These are phyloP conservation scores for Atkinsonella texensis DNA, from an alignment of 2,329 filamentous ascomycete genomes.

Conservation along the genomic window DNA sequence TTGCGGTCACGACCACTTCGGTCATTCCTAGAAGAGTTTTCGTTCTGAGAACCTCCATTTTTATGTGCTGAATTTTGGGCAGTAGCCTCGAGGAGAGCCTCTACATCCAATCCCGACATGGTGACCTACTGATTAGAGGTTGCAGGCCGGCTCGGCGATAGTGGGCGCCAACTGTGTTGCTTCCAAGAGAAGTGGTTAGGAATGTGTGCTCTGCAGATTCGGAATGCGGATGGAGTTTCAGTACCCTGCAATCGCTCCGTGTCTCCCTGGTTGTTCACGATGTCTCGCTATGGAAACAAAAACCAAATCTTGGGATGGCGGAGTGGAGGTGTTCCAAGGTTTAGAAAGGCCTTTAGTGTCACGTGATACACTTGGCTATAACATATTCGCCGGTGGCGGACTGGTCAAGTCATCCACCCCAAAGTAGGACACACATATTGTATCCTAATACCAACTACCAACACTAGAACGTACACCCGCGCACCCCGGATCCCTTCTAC, in stretches of 20 bases:
- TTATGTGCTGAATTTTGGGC: slow-evolving; percentile 48
- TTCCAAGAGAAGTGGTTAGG: not conserved
- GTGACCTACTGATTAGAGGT: slow-evolving; percentile 12
- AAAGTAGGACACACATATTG: no score
- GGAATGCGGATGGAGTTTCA: not conserved
- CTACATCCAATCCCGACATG: slow-evolving; percentile 57
- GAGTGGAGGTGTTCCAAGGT: not conserved
- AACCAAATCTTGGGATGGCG: not conserved
- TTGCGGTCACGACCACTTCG: slow-evolving; percentile 17
- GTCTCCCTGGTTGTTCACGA: not conserved
- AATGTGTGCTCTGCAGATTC: not conserved
- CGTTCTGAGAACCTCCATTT: slow-evolving; percentile 32
- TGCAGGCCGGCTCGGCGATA: not conserved
- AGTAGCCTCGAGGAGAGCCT: slow-evolving; percentile 80
- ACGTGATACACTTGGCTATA: not conserved
- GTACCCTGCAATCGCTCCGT: not conserved
- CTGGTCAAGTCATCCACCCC: not conserved
- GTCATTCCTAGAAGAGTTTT: slow-evolving; percentile 37
- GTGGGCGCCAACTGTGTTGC: not conserved
- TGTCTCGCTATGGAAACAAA: not conserved
- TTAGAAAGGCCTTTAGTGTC: not conserved
- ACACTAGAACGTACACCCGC: no score
- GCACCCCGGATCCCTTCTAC: no score
- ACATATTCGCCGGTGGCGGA: not conserved
- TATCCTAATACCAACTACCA: no score